These are phyloP conservation scores for Ophiostoma triangulosporum DNA, from an alignment of 2,329 filamentous ascomycete genomes.

Conservation along the genomic window DNA sequence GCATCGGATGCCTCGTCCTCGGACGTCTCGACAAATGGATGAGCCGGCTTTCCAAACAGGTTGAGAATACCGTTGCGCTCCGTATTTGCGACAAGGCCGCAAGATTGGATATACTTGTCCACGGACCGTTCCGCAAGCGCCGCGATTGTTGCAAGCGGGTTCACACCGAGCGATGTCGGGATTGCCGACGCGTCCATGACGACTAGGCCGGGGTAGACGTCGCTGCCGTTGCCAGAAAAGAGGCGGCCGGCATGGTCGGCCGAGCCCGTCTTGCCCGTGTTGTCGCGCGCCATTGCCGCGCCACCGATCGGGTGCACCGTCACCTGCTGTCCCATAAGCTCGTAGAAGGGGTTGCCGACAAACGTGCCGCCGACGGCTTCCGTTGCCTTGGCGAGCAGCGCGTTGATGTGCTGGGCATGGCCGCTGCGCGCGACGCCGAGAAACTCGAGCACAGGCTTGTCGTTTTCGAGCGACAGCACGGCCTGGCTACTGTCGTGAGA, in stretches of 20 bases:
- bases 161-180: conserved; percentile 49
- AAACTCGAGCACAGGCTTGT: conserved; percentile 47
- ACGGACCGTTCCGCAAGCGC: conserved; percentile 53
- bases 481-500: conserved; percentile 53
- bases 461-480: conserved; percentile 38
- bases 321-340: conserved; percentile 41
- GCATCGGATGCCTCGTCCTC: conserved; percentile 22
- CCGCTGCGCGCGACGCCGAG: conserved; percentile 42
- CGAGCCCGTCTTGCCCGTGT: conserved; percentile 41
- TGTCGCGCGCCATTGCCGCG: conserved; percentile 47
- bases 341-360: conserved; percentile 43
- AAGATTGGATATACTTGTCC: conserved; percentile 31
- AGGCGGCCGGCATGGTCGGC: conserved; percentile 49
- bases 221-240: conserved; percentile 36
- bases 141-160: conserved; percentile 56
- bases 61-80: conserved; percentile 35
- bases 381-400: conserved; percentile 39
- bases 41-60: conserved; percentile 38
- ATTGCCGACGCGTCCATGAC: conserved; percentile 49
- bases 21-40: conserved; percentile 15
- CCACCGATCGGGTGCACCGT: conserved; percentile 57
- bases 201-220: conserved; percentile 43
- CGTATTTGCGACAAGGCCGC: conserved; percentile 30
- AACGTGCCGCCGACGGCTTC: conserved; percentile 45
- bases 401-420: conserved; percentile 39